These are phyloP conservation scores for Leccinellum luteum DNA, from an alignment of 768 basidiomycete genomes.

Conservation along the genomic window DNA sequence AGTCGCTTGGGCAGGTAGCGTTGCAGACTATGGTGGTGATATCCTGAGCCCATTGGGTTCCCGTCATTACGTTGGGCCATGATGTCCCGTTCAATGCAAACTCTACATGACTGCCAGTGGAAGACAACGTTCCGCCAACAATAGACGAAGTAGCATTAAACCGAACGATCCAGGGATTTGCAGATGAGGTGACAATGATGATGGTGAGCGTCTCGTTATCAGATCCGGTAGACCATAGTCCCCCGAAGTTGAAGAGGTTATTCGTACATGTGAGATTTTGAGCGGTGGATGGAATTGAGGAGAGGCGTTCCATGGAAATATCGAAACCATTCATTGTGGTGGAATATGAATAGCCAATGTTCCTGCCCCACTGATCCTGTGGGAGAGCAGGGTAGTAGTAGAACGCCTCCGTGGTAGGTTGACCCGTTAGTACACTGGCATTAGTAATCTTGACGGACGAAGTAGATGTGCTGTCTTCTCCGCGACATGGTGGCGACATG, in stretches of 20 bases:
- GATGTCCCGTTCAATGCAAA: neutral
- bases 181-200: neutral
- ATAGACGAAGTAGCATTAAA: neutral
- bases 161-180: neutral
- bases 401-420: neutral
- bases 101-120: neutral
- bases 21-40: constrained; percentile 1
- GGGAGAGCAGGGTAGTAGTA: neutral
- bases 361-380: neutral
- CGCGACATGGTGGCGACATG: neutral
- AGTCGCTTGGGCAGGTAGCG: neutral
- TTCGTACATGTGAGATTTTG: neutral
- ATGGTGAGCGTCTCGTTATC: neutral
- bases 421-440: too few relatives aligned
- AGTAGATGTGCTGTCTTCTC: neutral
- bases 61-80: neutral
- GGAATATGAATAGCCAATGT: neutral
- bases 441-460: neutral
- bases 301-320: constrained; percentile 1
- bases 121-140: neutral
- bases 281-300: neutral
- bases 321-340: neutral
- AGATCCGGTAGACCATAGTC: neutral
- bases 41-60: neutral
- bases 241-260: neutral